phyloP scores from a whole-genome alignment of 306 rosid species.

The Abrus precatorius region DNA sequence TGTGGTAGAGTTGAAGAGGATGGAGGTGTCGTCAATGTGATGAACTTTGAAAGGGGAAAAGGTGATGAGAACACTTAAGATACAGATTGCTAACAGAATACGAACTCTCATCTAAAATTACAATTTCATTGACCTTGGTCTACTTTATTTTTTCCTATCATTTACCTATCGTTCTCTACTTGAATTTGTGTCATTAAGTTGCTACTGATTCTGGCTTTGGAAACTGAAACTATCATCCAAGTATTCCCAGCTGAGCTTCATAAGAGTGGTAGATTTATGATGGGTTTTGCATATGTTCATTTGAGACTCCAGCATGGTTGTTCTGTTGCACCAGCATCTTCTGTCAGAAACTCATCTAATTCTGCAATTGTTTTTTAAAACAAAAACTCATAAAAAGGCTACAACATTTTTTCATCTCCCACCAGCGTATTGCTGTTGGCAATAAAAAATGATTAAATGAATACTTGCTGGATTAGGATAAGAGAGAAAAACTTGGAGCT shows the following conservation, averaged over 20 bases:
- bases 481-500: slow-evolving; percentile 28
- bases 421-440: neutral
- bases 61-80: neutral
- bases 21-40: slow-evolving; percentile 1
- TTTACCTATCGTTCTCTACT: neutral
- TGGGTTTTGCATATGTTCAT: slow-evolving; percentile 3
- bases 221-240: slow-evolving; percentile 10
- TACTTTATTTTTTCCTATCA: neutral
- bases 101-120: neutral
- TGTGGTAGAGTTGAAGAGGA: neutral
- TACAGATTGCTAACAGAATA: neutral
- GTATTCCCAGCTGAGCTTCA: neutral
- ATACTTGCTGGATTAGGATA: slow-evolving; percentile 11
- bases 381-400: slow-evolving; percentile 11
- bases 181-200: slow-evolving; percentile 9
- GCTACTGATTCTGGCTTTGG: neutral
- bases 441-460: neutral
- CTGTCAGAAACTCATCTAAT: slow-evolving; percentile 7
- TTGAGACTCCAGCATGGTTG: neutral
- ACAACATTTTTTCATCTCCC: neutral
- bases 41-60: slow-evolving; percentile 12
- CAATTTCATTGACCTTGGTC: neutral
- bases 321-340: neutral
- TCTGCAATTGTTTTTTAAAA: neutral
- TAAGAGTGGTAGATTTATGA: neutral